These are phyloP conservation scores for Kernera saxatilis DNA, from an alignment of 345 rosid genomes.

Conservation along the genomic window DNA sequence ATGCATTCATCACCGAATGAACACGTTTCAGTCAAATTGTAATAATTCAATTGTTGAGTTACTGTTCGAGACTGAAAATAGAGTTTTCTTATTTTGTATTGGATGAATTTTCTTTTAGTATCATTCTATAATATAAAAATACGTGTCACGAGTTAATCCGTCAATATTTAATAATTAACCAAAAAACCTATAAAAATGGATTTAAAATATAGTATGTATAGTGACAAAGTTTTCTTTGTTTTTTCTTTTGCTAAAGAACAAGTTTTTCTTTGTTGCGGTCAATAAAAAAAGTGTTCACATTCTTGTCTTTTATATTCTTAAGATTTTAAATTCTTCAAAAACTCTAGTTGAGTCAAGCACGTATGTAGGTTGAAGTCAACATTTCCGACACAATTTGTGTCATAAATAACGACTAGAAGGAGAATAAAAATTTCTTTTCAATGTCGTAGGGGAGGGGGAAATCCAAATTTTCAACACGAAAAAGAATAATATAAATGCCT, in stretches of 20 bases:
- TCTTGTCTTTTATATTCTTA: neutral
- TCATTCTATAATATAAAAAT: too few relatives aligned
- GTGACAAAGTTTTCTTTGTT: too few relatives aligned
- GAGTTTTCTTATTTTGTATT: neutral
- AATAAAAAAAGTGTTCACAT: neutral
- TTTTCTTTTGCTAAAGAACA: too few relatives aligned
- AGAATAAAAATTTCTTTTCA: neutral
- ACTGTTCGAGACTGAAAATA: neutral
- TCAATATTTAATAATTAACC: too few relatives aligned
- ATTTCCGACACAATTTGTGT: slow-evolving; percentile 1
- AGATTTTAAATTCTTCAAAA: neutral
- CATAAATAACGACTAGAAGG: neutral
- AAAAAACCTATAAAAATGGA: too few relatives aligned
- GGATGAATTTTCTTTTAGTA: too few relatives aligned
- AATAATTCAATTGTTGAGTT: neutral
- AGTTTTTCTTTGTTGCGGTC: neutral
- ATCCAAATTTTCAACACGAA: neutral
- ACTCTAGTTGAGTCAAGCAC: neutral
- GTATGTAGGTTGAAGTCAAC: slow-evolving; percentile 10
- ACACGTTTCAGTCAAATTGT: neutral
- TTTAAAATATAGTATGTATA: too few relatives aligned
- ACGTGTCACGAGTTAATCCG: too few relatives aligned
- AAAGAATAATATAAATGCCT: neutral
- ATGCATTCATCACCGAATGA: neutral
- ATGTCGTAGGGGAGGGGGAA: neutral